phyloP scores from a whole-genome alignment of 805 yeast species.

The Metschnikowia vanudenii region DNA sequence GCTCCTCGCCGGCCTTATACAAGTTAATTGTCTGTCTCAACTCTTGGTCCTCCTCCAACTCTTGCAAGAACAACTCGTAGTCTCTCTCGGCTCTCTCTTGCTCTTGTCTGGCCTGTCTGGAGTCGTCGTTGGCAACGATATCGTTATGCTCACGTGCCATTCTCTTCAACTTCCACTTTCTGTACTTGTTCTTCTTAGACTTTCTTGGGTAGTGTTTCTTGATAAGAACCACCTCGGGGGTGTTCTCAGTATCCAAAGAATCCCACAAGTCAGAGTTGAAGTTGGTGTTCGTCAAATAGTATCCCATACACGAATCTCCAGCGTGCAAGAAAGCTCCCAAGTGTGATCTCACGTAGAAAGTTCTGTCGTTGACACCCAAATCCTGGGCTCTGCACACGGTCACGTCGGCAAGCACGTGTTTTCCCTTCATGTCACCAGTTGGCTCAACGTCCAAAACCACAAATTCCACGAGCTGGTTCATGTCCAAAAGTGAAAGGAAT shows the following conservation, averaged over 20 bases:
- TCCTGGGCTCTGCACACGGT: constrained; percentile 89
- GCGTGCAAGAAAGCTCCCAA: constrained; percentile 93
- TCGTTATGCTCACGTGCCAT: constrained; percentile 96
- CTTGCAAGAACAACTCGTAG: constrained; percentile 93
- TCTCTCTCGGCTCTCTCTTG: constrained; percentile 91
- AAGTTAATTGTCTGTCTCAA: constrained; percentile 86
- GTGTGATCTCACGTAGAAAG: constrained; percentile 84
- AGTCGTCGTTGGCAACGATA: constrained; percentile 67
- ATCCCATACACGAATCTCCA: constrained; percentile 94
- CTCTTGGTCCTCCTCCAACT: constrained; percentile 95
- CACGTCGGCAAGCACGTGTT: constrained; percentile 80
- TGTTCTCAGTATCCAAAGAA: constrained; percentile 52
- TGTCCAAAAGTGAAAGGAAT: constrained; percentile 74
- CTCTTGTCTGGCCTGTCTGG: constrained; percentile 80
- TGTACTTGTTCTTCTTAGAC: constrained; percentile 68
- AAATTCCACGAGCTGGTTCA: constrained; percentile 76
- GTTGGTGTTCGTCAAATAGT: constrained; percentile 79
- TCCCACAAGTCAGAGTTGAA: constrained; percentile 89
- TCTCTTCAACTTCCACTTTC: constrained; percentile 91
- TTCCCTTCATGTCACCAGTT: constrained; percentile 75
- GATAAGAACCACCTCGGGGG: constrained; percentile 84
- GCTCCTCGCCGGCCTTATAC: constrained; percentile 59
- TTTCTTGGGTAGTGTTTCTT: constrained; percentile 87
- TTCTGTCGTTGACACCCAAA: constrained; percentile 79
- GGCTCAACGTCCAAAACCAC: constrained; percentile 93